Evolutionary conservation across 495 filamentous ascomycete species (phyloP).

Genomic region (Hyaloscypha hepaticicola): DNA sequence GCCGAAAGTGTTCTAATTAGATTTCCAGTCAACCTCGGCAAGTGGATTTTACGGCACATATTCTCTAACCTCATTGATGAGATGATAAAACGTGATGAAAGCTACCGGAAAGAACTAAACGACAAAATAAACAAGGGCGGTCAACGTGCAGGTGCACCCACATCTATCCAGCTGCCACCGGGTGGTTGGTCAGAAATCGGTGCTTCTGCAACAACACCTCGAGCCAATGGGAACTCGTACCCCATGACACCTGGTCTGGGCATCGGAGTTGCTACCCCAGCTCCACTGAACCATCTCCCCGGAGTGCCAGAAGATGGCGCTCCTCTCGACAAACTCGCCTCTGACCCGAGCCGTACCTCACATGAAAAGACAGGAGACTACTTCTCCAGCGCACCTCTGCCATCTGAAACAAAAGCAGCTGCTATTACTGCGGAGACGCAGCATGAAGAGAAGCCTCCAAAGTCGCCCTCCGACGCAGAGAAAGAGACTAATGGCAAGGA

Average conservation of each 20-base stretch:
- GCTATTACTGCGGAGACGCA: conserved; percentile 44
- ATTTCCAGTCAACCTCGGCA: conserved; percentile 82
- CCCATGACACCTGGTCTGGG: conserved; percentile 68
- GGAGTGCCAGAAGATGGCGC: conserved; percentile 53
- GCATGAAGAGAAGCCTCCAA: conserved; percentile 48
- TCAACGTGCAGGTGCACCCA: conserved; percentile 56
- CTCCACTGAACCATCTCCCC: conserved; percentile 40
- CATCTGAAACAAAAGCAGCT: conserved; percentile 32
- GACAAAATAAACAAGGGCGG: conserved; percentile 57
- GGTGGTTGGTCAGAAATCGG: conserved; percentile 49
- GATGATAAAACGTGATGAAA: conserved; percentile 77
- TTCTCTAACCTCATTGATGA: conserved; percentile 89
- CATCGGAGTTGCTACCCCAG: conserved; percentile 79
- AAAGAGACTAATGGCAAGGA: conserved; percentile 69
- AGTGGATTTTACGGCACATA: conserved; percentile 93
- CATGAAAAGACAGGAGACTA: conserved; percentile 59
- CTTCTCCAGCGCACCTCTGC: conserved; percentile 49
- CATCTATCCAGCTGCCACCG: conserved; percentile 68
- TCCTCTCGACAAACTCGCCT: conserved; percentile 40
- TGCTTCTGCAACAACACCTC: conserved; percentile 54
- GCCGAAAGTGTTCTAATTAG: conserved; percentile 14
- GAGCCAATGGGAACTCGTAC: conserved; percentile 57
- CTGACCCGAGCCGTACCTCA: conserved; percentile 48
- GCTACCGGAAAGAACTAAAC: conserved; percentile 65
- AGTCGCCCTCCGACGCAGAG: conserved; percentile 64